Evolutionary conservation across 2,329 filamentous ascomycete genomes (phyloP), one percentile per base, ranked within the genome.

Genomic region (Pyrenophora teres): DNA sequence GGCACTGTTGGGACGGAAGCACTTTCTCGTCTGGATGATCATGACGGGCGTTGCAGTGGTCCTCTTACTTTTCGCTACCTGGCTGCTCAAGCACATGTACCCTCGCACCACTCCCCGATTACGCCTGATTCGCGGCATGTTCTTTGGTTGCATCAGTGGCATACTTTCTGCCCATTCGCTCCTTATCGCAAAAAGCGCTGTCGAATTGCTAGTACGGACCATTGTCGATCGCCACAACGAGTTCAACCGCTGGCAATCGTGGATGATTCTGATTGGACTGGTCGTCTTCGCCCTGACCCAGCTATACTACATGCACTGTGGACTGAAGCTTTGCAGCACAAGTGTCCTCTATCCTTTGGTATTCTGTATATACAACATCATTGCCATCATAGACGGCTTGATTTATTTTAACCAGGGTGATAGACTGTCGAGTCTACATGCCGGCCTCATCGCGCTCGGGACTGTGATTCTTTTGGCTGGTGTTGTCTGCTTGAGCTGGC

Each of bases 361-460:
- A 33, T 99, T 99, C 76, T 99, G 94, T 81, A 86, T 97, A 59
- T 99, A 97, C 81, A 99, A 99, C 80, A 96, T 99, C 68, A 92
- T 97, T 68, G 94, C 94, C 60, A 99, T 99, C 63, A 80, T 97
- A 62, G 94, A 99, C 75, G 94, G 94, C 27, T 81, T 99, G 62
- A 96, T 99, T 65, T 99, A 97, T 76, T 99, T 97, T 77, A 83
- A 88, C 64, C 94, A 99, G 75, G 89, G 88, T 46, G 87, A 91
- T 59, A 82, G 89, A 49, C 85, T 99, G 57, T 86, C 87, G 13
- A 81, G 85, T 0, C 76, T 94, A 2, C 87, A 90, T 67, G 93
- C 89, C 13, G 85, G 86, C 32, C 82, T 95, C 51, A 96, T 97
- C 57, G 85, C 92, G 0, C 74, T 99, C 2, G 94, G 94, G 9